A percentile compares a stretch with the other conserved stretches of the same genome.
These are phyloP conservation scores for Apiotrichum sp. DNA, from an alignment of 1,284 basidiomycete species.

Conservation along the genomic window DNA sequence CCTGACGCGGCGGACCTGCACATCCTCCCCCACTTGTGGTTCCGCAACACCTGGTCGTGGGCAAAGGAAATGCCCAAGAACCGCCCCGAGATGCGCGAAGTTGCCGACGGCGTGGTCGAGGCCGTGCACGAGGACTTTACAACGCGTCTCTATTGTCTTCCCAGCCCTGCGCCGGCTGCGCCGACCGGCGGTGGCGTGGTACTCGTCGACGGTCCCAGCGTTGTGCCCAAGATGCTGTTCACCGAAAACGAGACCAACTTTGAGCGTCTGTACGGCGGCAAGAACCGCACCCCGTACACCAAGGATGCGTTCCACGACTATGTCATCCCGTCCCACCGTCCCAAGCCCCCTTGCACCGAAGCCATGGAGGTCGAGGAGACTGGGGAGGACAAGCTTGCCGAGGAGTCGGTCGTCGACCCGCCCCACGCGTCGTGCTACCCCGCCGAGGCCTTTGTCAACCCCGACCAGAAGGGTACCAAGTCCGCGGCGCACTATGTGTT, in stretches of 20 bases:
- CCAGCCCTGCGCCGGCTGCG: constrained; percentile 81
- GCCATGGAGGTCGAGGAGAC: constrained; percentile 2
- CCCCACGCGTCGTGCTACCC: constrained; percentile 8
- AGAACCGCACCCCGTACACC: constrained; percentile 74
- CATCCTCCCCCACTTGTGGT: constrained; percentile 91
- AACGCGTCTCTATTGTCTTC: constrained; percentile 79
- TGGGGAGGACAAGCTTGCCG: constrained; percentile 42
- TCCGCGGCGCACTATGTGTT: constrained; percentile 87
- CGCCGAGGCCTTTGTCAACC: constrained; percentile 64
- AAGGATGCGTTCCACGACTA: constrained; percentile 99
- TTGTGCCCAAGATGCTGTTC: constrained; percentile 79
- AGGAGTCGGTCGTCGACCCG: constrained; percentile 57
- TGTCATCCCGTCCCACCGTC: constrained; percentile 78
- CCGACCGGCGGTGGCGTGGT: constrained; percentile 57
- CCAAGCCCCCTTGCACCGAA: constrained; percentile 45
- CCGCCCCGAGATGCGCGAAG: constrained; percentile 58
- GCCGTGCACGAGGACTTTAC: constrained; percentile 67
- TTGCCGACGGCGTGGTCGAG: constrained; percentile 57
- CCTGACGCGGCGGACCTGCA: constrained; percentile 93
- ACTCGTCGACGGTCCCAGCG: constrained; percentile 57
- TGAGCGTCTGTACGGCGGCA: constrained; percentile 77
- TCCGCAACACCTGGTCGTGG: constrained; percentile 99
- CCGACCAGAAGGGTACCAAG: constrained; percentile 83
- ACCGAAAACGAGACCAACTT: constrained; percentile 98
- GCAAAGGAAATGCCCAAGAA: constrained; percentile 69